Conservation (phyloP, 345 rosid species). For the Trapa bicornis region DNA sequence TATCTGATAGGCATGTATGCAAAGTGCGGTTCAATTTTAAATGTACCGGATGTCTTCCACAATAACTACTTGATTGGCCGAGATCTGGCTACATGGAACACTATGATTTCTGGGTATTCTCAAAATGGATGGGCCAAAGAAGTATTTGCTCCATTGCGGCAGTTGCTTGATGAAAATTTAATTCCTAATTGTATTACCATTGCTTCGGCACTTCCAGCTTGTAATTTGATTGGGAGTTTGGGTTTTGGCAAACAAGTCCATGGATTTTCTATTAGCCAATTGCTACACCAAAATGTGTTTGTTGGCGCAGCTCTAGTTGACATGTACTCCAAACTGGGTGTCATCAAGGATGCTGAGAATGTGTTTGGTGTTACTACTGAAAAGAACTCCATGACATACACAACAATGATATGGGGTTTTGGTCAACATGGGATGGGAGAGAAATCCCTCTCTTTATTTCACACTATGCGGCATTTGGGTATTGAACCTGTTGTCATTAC, state of each 20-base stretch:
- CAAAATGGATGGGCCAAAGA: conserved; percentile 55
- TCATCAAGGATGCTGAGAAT: conserved; percentile 42
- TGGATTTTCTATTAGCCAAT: conserved; percentile 52
- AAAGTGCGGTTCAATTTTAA: conserved; percentile 57
- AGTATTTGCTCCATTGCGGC: conserved; percentile 34
- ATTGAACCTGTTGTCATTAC: conserved; percentile 59
- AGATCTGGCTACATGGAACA: conserved; percentile 87
- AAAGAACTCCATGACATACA: conserved; percentile 67
- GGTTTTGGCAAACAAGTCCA: conserved; percentile 71
- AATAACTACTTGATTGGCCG: conserved; percentile 15
- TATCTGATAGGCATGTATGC: conserved; percentile 84
- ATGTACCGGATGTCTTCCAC: conserved; percentile 35
- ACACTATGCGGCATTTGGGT: conserved; percentile 38
- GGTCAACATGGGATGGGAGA: conserved; percentile 85
- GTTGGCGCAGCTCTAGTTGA: conserved; percentile 67
- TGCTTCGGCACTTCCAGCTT: conserved; percentile 75
- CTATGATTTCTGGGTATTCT: conserved; percentile 74
- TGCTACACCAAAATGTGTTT: conserved; percentile 56
- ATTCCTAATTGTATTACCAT: conserved; percentile 60
- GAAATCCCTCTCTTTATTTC: conserved; percentile 63
- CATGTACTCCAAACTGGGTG: conserved; percentile 82
- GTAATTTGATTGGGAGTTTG: conserved; percentile 46
- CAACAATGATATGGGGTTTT: conserved; percentile 68
- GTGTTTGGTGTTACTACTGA: conserved; percentile 36
- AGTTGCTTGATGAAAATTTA: conserved; percentile 50